Evolutionary conservation across 306 rosid genomes (phyloP).

Genomic region (Hippophae tibetana): DNA sequence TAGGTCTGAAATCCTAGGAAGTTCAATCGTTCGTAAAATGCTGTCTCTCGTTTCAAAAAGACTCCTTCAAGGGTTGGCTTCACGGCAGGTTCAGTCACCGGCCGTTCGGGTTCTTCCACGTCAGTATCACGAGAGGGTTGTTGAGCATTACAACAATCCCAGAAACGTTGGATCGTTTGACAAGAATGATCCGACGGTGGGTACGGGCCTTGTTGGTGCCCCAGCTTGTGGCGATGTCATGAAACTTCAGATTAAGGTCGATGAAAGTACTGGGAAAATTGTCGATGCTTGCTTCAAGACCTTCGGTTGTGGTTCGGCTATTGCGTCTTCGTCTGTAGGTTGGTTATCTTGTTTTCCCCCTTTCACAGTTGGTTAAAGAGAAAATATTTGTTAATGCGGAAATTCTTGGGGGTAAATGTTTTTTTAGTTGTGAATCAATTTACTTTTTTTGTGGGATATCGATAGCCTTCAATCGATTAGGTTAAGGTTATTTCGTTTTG

Average conservation of each 20-base stretch:
- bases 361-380: background rate
- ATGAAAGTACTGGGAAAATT: conserved; percentile 53
- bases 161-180: conserved; percentile 80
- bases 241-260: conserved; percentile 91
- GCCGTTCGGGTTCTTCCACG: conserved; percentile 39
- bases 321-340: conserved; percentile 91
- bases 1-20: background rate
- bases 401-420: too few species aligned
- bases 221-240: conserved; percentile 92
- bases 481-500: too few species aligned
- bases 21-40: conserved; percentile 21
- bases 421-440: too few species aligned
- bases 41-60: conserved; percentile 43
- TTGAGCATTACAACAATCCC: conserved; percentile 83
- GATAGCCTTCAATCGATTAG: too few species aligned
- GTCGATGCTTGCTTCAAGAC: conserved; percentile 87
- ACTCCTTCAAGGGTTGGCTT: conserved; percentile 34
- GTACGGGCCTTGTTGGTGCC: conserved; percentile 84
- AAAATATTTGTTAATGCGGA: too few species aligned
- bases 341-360: conserved; percentile 4
- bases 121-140: conserved; percentile 70
- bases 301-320: conserved; percentile 87
- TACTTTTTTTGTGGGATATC: too few species aligned
- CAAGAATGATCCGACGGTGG: conserved; percentile 69
- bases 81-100: conserved; percentile 22